These are phyloP conservation scores for Penicillium tannophilum DNA, from an alignment of 495 filamentous ascomycete genomes.

Conservation along the genomic window DNA sequence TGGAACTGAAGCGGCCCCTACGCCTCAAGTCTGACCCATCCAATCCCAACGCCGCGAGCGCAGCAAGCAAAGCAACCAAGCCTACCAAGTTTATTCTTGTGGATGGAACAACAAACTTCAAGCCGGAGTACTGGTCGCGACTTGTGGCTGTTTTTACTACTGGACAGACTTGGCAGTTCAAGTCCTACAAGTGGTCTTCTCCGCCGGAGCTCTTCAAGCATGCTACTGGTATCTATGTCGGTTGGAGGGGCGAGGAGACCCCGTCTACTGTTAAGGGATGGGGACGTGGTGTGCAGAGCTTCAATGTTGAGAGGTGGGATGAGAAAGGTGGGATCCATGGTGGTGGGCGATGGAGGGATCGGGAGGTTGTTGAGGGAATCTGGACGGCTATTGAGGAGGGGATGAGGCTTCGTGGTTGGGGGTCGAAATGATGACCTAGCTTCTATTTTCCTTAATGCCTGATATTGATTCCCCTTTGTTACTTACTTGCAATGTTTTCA, in stretches of 20 bases:
- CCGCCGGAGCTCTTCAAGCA: conserved; percentile 88
- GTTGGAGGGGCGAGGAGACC: conserved; percentile 82
- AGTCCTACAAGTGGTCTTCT: conserved; percentile 93
- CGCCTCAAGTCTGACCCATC: conserved; percentile 60
- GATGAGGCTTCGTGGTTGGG: conserved; percentile 87
- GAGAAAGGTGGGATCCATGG: conserved; percentile 55
- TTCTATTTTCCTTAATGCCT: conserved; percentile 6
- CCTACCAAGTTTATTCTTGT: conserved; percentile 91
- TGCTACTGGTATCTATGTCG: conserved; percentile 83
- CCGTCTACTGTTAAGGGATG: conserved; percentile 77
- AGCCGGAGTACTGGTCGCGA: conserved; percentile 95
- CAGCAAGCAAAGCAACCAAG: conserved; percentile 40
- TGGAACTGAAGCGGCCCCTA: conserved; percentile 78
- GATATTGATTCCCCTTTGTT: conserved; percentile 13
- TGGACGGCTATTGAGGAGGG: conserved; percentile 88
- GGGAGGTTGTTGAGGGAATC: conserved; percentile 90
- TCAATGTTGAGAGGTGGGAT: conserved; percentile 78
- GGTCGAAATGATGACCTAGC: conserved; percentile 37
- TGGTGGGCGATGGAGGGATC: conserved; percentile 78
- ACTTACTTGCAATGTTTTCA: conserved; percentile 8
- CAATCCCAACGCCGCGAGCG: conserved; percentile 29
- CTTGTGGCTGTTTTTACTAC: conserved; percentile 98
- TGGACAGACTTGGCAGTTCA: conserved; percentile 98
- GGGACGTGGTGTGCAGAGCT: conserved; percentile 78
- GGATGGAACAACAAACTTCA: conserved; percentile 89